A percentile compares a stretch with the other conserved stretches of the same genome.
phyloP scores from a whole-genome alignment of 73 alveolate species.

The Paramecium pentaurelia region DNA sequence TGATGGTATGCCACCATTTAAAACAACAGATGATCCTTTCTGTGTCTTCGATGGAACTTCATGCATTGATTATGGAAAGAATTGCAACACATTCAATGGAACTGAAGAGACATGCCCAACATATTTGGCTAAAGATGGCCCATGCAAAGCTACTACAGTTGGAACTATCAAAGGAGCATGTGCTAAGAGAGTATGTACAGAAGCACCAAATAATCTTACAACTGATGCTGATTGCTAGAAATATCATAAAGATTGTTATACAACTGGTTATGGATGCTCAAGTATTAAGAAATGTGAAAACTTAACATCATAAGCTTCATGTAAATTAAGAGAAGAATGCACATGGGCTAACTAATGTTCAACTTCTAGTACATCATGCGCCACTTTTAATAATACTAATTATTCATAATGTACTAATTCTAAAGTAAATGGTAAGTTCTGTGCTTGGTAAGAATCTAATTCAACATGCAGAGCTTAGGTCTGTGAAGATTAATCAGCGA shows the following conservation, averaged over 20 bases:
- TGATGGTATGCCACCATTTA: background rate
- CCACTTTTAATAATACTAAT: background rate
- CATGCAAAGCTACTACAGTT: slow-evolving; percentile 4
- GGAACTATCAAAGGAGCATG: background rate
- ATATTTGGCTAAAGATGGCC: background rate
- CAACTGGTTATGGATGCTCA: slow-evolving; percentile 40
- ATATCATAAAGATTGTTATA: background rate
- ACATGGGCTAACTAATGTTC: background rate
- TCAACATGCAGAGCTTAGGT: background rate
- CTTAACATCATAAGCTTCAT: background rate
- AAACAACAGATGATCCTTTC: background rate
- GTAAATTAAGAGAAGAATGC: background rate
- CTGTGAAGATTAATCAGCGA: background rate
- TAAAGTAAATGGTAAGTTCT: background rate
- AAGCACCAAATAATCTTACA: background rate
- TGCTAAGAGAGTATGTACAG: background rate
- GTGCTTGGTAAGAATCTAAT: background rate
- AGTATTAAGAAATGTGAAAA: background rate
- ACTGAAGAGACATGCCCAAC: background rate
- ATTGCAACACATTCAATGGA: background rate
- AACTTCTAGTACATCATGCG: background rate
- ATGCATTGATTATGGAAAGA: background rate
- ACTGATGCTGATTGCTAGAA: background rate
- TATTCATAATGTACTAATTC: background rate
- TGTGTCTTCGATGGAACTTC: background rate